Evolutionary conservation across 2,329 filamentous ascomycete genomes (phyloP), one percentile per base, ranked within the genome.

Genomic region (Phialocephala subalpina): DNA sequence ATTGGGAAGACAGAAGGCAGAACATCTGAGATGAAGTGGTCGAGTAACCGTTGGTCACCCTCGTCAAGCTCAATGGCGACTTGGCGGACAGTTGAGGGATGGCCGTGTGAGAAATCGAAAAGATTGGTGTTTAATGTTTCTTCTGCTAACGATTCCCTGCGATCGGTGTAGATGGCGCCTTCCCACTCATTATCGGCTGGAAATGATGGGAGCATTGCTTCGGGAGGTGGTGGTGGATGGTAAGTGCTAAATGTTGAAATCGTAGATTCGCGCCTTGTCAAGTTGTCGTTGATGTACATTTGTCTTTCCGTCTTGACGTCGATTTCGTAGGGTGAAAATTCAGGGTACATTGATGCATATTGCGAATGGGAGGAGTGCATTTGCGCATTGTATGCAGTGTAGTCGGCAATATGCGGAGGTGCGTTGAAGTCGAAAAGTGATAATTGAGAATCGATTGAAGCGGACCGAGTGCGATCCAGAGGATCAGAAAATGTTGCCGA

Each of bases 261-360:
- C 36, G 93, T 93, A 14, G 94, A 97, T 80, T 97, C 94, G 71
- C 89, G 86, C 67, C 95, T 84, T 16, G 94, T 92, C 4, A 93
- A 93, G 63, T 97, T 86, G 77, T 97, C 92, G 75, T 97, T 93
- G 79, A 97, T 90, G 79, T 92, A 97, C 83, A 97, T 94, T 73
- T 97, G 93, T 70, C 93, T 87, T 82, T 97, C 95, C 0, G 94
- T 97, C 85, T 95, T 97, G 82, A 98, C 92, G 78, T 97, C 95
- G 67, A 97, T 90, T 80, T 97, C 95, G 77, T 97, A 97, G 0
- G 94, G 93, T 22, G 91, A 87, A 69, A 86, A 91, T 77, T 91
- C 86, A 14, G 84, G 81, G 71, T 86, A 77, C 61, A 76, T 73
- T 29, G 71, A 58, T 40, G 74, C 70, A 64, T 83, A 84, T 62